Evolutionary conservation across 2,329 filamentous ascomycete species (phyloP).

Genomic region (Tothia fuscella): DNA sequence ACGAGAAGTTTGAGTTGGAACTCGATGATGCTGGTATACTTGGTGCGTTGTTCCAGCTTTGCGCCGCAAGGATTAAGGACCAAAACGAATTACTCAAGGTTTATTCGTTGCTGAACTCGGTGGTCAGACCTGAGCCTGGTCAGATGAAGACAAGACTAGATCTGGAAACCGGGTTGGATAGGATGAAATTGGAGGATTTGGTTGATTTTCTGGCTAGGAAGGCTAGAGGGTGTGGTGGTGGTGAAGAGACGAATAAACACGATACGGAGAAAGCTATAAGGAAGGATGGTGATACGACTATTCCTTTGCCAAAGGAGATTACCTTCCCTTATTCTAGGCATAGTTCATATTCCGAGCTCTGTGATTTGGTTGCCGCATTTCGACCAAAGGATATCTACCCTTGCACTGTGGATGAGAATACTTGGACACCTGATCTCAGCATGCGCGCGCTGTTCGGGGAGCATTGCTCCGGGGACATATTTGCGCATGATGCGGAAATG

Average conservation of each 20-base stretch:
- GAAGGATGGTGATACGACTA: constrained; percentile 17
- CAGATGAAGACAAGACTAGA: not conserved
- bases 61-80: constrained; percentile 22
- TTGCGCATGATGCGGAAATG: constrained; percentile 9
- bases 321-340: constrained; percentile 81
- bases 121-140: not conserved
- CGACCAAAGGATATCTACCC: constrained; percentile 68
- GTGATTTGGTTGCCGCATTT: constrained; percentile 55
- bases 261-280: constrained; percentile 13
- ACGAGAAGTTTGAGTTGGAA: constrained; percentile 55
- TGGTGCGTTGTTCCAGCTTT: constrained; percentile 5
- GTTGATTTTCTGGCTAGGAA: constrained; percentile 18
- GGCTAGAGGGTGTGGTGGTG: not conserved
- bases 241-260: constrained; percentile 14
- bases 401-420: constrained; percentile 53
- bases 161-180: not conserved
- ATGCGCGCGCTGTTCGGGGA: constrained; percentile 61
- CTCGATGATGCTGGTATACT: not conserved
- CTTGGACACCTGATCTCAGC: constrained; percentile 52
- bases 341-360: constrained; percentile 73
- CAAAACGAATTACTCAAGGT: constrained; percentile 24
- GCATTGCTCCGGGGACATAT: constrained; percentile 19
- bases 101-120: constrained; percentile 21
- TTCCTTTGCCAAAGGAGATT: constrained; percentile 16
- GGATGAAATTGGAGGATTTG: constrained; percentile 17